Evolutionary conservation across 352 stramenopile genomes (phyloP).

Genomic region (Thalassiosira mediterranea): DNA sequence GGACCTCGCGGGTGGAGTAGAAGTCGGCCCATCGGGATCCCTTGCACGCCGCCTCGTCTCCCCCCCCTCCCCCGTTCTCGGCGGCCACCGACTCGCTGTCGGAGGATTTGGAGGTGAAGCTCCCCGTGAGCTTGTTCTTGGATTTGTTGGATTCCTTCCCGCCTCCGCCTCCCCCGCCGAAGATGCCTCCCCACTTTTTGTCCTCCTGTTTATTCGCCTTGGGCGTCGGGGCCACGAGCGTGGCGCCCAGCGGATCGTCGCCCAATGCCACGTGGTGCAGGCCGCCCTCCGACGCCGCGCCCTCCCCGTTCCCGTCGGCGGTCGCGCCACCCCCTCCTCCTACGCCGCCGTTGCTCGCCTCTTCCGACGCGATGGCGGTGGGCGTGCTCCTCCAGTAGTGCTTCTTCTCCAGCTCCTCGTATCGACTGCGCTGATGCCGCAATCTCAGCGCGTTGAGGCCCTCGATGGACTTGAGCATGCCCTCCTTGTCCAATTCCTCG

Average conservation of each 20-base stretch:
- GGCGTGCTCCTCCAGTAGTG: constrained; percentile 48
- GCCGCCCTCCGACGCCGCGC: background rate
- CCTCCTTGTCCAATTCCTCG: constrained; percentile 1
- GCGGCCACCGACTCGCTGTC: too few species aligned
- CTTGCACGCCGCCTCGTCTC: constrained; percentile 8
- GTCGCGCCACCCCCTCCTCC: background rate
- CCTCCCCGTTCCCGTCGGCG: background rate
- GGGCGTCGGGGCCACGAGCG: constrained; percentile 1
- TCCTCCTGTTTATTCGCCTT: background rate
- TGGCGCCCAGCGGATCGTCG: constrained; percentile 46
- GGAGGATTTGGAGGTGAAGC: background rate
- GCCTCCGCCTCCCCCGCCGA: background rate
- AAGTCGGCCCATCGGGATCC: constrained; percentile 49
- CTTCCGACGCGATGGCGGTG: constrained; percentile 22
- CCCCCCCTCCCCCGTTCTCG: background rate
- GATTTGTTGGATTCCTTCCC: too few species aligned
- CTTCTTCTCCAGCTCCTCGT: constrained; percentile 36
- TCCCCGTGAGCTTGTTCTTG: background rate
- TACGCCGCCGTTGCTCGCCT: background rate
- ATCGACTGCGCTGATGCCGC: constrained; percentile 43
- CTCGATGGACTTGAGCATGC: constrained; percentile 36
- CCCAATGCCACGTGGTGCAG: constrained; percentile 34
- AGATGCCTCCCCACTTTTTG: constrained; percentile 3
- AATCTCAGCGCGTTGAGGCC: constrained; percentile 44
- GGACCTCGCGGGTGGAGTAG: constrained; percentile 45